Percentiles rank a stretch among this genome's conserved stretches.
Evolutionary conservation across 345 rosid species (phyloP).

Genomic region (Excoecaria cochinchinensis): DNA sequence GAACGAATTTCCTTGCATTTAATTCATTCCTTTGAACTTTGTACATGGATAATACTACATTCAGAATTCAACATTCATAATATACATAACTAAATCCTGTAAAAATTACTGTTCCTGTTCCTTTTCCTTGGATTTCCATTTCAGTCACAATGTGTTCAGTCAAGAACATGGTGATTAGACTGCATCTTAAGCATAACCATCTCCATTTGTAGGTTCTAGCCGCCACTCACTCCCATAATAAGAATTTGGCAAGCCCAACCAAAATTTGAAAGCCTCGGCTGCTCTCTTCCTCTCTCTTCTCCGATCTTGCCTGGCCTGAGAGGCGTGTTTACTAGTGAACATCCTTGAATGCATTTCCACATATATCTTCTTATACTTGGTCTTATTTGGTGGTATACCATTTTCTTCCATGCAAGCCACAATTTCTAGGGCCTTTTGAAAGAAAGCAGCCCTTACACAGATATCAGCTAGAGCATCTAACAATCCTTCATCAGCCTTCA

Average conservation of each 20-base stretch:
- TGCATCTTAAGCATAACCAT: slow-evolving; percentile 15
- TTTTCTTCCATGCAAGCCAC: slow-evolving; percentile 94
- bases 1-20: background rate
- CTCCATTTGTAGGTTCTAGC: slow-evolving; percentile 38
- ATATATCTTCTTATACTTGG: slow-evolving; percentile 79
- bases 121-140: background rate
- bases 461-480: slow-evolving; percentile 77
- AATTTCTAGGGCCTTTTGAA: slow-evolving; percentile 83
- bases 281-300: slow-evolving; percentile 82
- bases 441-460: slow-evolving; percentile 87
- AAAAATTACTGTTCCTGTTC: background rate
- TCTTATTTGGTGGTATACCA: slow-evolving; percentile 80
- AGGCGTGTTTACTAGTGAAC: slow-evolving; percentile 96
- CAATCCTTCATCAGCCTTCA: slow-evolving; percentile 75
- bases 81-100: background rate
- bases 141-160: background rate
- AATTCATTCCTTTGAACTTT: background rate
- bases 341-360: slow-evolving; percentile 96
- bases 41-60: background rate
- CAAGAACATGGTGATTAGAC: background rate
- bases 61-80: background rate
- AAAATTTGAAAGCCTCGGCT: slow-evolving; percentile 94
- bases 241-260: slow-evolving; percentile 92
- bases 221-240: slow-evolving; percentile 90
- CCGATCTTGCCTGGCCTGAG: slow-evolving; percentile 75